Evolutionary conservation across 2,329 filamentous ascomycete genomes (phyloP).

Genomic region (Aspergillaceae sp.): DNA sequence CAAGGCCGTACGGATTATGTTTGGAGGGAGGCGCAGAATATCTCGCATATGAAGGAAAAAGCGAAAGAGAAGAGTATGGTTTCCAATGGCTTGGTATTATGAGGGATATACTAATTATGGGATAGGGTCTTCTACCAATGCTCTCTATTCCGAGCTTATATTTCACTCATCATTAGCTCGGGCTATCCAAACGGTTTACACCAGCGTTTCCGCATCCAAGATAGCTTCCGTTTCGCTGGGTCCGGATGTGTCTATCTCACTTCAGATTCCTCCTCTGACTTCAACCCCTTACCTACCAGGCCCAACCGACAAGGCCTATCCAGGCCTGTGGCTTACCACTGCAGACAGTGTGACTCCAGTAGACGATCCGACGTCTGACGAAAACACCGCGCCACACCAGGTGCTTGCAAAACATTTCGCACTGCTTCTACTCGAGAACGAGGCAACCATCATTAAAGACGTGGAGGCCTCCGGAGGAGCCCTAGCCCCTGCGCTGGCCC

Average conservation of each 20-base stretch:
- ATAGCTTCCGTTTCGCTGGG: slow-evolving; percentile 78
- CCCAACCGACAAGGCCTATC: slow-evolving; percentile 59
- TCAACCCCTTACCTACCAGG: slow-evolving; percentile 66
- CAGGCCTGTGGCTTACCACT: slow-evolving; percentile 78
- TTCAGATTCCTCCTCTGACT: slow-evolving; percentile 54
- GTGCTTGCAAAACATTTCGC: slow-evolving; percentile 75
- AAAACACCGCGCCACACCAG: slow-evolving; percentile 48
- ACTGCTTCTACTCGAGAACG: slow-evolving; percentile 73
- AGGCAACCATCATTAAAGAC: slow-evolving; percentile 65
- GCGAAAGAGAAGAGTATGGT: slow-evolving; percentile 52
- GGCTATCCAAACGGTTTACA: slow-evolving; percentile 73
- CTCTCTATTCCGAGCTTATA: slow-evolving; percentile 36
- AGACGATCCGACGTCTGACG: slow-evolving; percentile 52
- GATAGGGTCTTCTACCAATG: slow-evolving; percentile 27
- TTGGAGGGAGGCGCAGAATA: slow-evolving; percentile 79
- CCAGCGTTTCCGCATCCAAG: slow-evolving; percentile 70
- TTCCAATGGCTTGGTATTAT: not conserved
- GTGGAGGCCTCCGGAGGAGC: slow-evolving; percentile 63
- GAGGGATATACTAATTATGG: slow-evolving; percentile 9
- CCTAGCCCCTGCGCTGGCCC: slow-evolving; percentile 66
- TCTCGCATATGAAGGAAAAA: slow-evolving; percentile 72
- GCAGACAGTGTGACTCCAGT: slow-evolving; percentile 68
- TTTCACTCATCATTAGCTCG: slow-evolving; percentile 68
- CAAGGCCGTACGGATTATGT: slow-evolving; percentile 86
- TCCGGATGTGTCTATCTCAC: slow-evolving; percentile 50